phyloP scores from a whole-genome alignment of 2,329 filamentous ascomycete genomes.

The Leptosphaerulina australis region DNA sequence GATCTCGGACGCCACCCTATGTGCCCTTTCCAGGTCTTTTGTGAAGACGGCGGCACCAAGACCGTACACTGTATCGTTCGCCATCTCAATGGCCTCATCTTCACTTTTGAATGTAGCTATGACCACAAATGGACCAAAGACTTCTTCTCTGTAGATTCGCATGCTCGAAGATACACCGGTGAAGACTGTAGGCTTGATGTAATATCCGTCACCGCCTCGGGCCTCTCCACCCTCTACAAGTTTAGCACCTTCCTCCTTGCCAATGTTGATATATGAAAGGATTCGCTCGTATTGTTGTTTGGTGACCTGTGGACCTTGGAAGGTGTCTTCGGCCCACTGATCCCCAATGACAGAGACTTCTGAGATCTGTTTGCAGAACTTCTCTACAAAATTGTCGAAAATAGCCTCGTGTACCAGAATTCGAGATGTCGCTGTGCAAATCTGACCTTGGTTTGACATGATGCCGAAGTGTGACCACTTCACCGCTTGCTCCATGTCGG shows the following conservation, averaged over 20 bases:
- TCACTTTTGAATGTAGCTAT: constrained; percentile 15
- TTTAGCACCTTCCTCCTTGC: constrained; percentile 56
- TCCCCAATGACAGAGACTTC: constrained; percentile 34
- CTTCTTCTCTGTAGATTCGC: constrained; percentile 15
- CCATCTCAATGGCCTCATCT: constrained; percentile 15
- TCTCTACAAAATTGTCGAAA: constrained; percentile 32
- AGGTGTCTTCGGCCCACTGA: constrained; percentile 51
- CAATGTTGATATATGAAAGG: constrained; percentile 51
- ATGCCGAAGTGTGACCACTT: constrained; percentile 45
- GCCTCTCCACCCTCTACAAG: constrained; percentile 56
- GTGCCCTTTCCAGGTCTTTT: constrained; percentile 45
- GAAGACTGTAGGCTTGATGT: constrained; percentile 46
- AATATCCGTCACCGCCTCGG: constrained; percentile 48
- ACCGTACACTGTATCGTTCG: constrained; percentile 16
- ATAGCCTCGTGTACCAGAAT: constrained; percentile 50
- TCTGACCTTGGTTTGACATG: constrained; percentile 48
- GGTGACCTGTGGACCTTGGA: constrained; percentile 55
- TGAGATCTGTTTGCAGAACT: constrained; percentile 50
- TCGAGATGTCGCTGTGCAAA: constrained; percentile 48
- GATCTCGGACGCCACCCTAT: constrained; percentile 50
- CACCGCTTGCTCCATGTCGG: constrained; percentile 52
- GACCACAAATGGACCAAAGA: constrained; percentile 16
- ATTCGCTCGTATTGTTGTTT: constrained; percentile 54
- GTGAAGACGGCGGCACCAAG: constrained; percentile 80
- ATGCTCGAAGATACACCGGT: constrained; percentile 27